phyloP scores from a whole-genome alignment of 2,329 filamentous ascomycete species.

The Penicillium sp. region DNA sequence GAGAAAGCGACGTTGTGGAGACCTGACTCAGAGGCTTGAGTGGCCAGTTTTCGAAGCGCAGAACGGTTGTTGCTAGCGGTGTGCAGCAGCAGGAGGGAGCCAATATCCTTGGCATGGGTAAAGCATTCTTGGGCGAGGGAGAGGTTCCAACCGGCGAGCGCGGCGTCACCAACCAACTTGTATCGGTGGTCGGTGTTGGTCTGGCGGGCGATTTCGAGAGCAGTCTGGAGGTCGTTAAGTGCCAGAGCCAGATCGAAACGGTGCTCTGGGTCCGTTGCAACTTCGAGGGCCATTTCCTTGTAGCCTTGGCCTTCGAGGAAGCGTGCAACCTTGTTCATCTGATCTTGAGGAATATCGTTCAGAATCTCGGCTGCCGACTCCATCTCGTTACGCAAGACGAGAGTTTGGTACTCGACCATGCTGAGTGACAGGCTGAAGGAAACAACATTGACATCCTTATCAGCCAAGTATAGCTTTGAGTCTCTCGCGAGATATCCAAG shows the following conservation, averaged over 20 bases:
- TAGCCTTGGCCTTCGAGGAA: constrained; percentile 97
- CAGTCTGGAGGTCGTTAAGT: constrained; percentile 81
- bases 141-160: constrained; percentile 84
- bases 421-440: constrained; percentile 90
- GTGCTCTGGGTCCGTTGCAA: constrained; percentile 93
- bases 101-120: constrained; percentile 84
- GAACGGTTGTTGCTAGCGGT: constrained; percentile 79
- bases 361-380: constrained; percentile 87
- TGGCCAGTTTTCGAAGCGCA: constrained; percentile 73
- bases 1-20: constrained; percentile 94
- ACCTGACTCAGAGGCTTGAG: constrained; percentile 74
- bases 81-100: constrained; percentile 85
- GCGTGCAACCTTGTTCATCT: constrained; percentile 96
- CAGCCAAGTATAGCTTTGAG: constrained; percentile 90
- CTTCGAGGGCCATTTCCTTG: constrained; percentile 92
- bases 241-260: constrained; percentile 90
- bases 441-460: constrained; percentile 92
- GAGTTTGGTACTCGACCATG: constrained; percentile 94
- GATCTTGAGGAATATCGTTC: constrained; percentile 80
- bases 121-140: constrained; percentile 91
- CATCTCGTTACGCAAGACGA: constrained; percentile 91
- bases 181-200: constrained; percentile 95
- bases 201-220: constrained; percentile 78
- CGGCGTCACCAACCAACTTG: constrained; percentile 95
- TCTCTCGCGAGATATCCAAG: constrained; percentile 95